Evolutionary conservation across 1,284 basidiomycete genomes (phyloP).

Genomic region (Mycena sp.): DNA sequence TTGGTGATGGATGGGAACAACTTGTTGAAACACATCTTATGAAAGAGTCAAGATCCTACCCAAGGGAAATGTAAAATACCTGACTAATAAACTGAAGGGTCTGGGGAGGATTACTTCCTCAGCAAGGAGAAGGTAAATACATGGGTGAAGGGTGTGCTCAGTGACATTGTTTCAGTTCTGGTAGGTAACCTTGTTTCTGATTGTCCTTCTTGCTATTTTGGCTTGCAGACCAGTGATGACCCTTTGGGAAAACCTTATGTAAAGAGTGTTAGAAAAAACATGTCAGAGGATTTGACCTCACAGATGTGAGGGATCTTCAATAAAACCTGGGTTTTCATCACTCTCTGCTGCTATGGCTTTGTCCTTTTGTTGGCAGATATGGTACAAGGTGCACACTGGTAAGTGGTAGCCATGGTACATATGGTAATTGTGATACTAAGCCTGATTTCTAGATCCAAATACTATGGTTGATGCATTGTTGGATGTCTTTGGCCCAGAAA

Average conservation of each 20-base stretch:
- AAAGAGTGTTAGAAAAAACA: background rate
- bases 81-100: background rate
- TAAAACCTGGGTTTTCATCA: background rate
- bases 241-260: background rate
- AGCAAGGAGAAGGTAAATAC: conserved; percentile 35
- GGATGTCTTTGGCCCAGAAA: background rate
- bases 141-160: conserved; percentile 39
- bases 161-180: background rate
- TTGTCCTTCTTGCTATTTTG: background rate
- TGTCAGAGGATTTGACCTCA: background rate
- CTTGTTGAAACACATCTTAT: conserved; percentile 40
- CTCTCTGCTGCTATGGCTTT: conserved; percentile 26
- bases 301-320: background rate
- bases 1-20: conserved; percentile 46
- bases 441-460: conserved; percentile 5
- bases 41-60: background rate
- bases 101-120: conserved; percentile 22
- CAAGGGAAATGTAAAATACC: conserved; percentile 27
- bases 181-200: background rate
- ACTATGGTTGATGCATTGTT: conserved; percentile 12
- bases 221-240: background rate
- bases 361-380: conserved; percentile 33
- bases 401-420: conserved; percentile 7
- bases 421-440: background rate
- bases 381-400: conserved; percentile 37